These are phyloP conservation scores for Malbranchea cinnamomea DNA, from an alignment of 2,329 filamentous ascomycete genomes.

Conservation along the genomic window DNA sequence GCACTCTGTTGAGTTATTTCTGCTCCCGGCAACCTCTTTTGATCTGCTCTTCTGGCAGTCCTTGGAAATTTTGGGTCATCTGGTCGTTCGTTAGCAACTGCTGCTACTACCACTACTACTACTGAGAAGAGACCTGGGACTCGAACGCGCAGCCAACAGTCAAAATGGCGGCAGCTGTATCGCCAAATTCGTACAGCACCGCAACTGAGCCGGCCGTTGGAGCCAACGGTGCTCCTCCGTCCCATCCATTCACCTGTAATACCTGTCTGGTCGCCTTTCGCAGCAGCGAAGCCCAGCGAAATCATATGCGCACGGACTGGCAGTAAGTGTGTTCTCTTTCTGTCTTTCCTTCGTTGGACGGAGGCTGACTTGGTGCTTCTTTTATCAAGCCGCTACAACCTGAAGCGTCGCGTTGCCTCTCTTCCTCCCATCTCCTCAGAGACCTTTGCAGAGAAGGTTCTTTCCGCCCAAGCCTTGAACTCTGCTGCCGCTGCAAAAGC, in stretches of 20 bases:
- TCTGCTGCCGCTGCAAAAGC: conserved; percentile 77
- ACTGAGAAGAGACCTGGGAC: too few relatives aligned
- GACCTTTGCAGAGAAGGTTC: conserved; percentile 86
- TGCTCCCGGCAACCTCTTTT: too few relatives aligned
- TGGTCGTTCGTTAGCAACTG: too few relatives aligned
- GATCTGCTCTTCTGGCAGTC: too few relatives aligned
- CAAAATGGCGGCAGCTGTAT: conserved; percentile 2
- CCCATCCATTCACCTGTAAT: conserved; percentile 94
- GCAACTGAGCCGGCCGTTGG: conserved; percentile 3
- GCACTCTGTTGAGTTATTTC: too few relatives aligned
- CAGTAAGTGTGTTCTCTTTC: conserved; percentile 49
- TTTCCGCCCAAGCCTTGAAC: conserved; percentile 74
- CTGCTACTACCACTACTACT: too few relatives aligned
- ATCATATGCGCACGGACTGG: conserved; percentile 98
- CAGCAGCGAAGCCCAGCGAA: conserved; percentile 80
- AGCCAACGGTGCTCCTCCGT: conserved; percentile 19
- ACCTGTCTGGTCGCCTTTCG: conserved; percentile 95
- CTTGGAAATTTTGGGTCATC: too few relatives aligned
- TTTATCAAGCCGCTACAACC: conserved; percentile 63
- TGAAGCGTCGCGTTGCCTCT: conserved; percentile 53
- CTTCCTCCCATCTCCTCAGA: conserved; percentile 76
- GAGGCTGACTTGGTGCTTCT: conserved; percentile 5
- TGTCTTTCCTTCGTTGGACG: conserved; percentile 3
- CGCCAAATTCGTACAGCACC: conserved; percentile 7
- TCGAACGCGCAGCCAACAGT: too few relatives aligned